A percentile compares a stretch with the other conserved stretches of the same genome.
phyloP scores from a whole-genome alignment of 768 basidiomycete species.

The Dacryopinax spathularia region DNA sequence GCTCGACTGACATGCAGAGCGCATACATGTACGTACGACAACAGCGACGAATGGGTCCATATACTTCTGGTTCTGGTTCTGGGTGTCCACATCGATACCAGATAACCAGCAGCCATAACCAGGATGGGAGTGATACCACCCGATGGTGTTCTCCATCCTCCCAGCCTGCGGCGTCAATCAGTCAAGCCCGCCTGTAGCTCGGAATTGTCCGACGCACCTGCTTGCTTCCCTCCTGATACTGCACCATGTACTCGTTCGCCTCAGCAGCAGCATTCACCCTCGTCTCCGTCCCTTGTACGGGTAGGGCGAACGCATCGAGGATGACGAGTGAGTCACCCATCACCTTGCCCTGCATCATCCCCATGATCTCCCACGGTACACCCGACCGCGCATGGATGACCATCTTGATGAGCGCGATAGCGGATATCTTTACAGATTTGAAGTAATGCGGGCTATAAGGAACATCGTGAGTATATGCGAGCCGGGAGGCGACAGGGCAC shows the following conservation, averaged over 20 bases:
- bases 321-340: conserved; percentile 45
- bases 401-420: conserved; percentile 38
- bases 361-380: conserved; percentile 98
- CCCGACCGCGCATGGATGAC: conserved; percentile 81
- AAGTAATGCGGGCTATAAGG: conserved; percentile 56
- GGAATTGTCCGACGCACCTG: conserved; percentile 37
- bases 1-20: background rate
- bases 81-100: conserved; percentile 96
- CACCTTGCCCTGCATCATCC: conserved; percentile 95
- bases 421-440: conserved; percentile 39
- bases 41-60: conserved; percentile 96
- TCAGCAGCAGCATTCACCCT: conserved; percentile 92
- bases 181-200: background rate
- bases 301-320: conserved; percentile 93
- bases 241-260: conserved; percentile 97
- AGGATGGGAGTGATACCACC: conserved; percentile 99
- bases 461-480: background rate
- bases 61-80: conserved; percentile 86
- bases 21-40: conserved; percentile 44
- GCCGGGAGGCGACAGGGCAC: background rate
- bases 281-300: conserved; percentile 96
- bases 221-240: conserved; percentile 69
- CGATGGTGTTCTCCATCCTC: conserved; percentile 54
- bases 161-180: conserved; percentile 16
- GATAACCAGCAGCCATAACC: conserved; percentile 99